These are phyloP conservation scores for Phlyctochytrium arcticum DNA, from an alignment of 192 early-diverging fungal genomes.

Conservation along the genomic window DNA sequence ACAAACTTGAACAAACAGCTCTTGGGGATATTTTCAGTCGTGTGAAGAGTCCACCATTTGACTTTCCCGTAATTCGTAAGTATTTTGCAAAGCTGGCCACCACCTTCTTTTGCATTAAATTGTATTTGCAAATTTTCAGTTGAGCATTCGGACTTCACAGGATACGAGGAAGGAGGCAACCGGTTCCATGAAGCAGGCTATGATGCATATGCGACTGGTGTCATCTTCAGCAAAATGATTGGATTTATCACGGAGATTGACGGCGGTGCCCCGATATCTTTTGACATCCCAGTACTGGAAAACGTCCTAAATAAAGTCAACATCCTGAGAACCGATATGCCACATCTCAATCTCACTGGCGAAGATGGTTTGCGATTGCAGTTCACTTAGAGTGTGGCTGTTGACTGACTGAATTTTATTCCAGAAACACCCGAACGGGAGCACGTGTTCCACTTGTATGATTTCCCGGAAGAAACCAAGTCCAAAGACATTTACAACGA, in stretches of 20 bases:
- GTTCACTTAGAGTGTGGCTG: neutral
- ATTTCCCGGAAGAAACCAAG: constrained; percentile 47
- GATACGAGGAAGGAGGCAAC: constrained; percentile 23
- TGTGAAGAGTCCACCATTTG: constrained; percentile 41
- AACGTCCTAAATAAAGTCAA: constrained; percentile 52
- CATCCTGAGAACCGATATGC: constrained; percentile 64
- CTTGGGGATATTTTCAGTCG: constrained; percentile 39
- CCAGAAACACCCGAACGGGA: constrained; percentile 39
- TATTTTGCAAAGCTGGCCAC: no score
- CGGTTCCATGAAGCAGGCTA: constrained; percentile 86
- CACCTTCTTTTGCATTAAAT: no score
- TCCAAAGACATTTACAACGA: constrained; percentile 47
- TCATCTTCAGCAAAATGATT: constrained; percentile 65
- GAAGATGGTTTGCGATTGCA: constrained; percentile 30
- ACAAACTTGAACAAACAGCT: constrained; percentile 29
- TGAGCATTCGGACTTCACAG: constrained; percentile 32
- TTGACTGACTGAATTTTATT: neutral
- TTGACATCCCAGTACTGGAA: neutral
- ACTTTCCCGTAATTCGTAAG: constrained; percentile 56
- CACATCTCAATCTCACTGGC: constrained; percentile 55
- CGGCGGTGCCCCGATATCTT: neutral
- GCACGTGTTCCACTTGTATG: constrained; percentile 48
- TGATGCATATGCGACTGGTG: constrained; percentile 88
- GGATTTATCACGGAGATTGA: neutral
- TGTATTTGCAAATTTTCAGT: no score